These are phyloP conservation scores for Agaricales sp. DNA, from an alignment of 1,284 basidiomycete genomes.

Conservation along the genomic window DNA sequence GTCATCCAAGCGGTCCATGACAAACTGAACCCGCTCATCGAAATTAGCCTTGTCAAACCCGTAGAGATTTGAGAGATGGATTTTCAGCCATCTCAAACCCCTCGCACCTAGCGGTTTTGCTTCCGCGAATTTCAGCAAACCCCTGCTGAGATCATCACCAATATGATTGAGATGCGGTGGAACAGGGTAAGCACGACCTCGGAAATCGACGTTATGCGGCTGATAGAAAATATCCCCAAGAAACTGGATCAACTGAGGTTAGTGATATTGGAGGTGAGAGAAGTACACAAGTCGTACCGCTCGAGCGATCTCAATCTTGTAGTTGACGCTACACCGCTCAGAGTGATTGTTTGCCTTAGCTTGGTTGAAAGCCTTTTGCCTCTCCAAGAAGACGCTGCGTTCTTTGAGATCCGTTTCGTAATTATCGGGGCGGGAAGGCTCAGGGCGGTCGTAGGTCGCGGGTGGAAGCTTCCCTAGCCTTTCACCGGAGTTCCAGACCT, in stretches of 20 bases:
- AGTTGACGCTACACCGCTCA: conserved; percentile 89
- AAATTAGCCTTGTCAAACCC: conserved; percentile 77
- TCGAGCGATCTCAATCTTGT: conserved; percentile 94
- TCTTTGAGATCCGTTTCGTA: conserved; percentile 58
- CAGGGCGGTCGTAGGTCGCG: conserved; percentile 43
- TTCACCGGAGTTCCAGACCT: conserved; percentile 80
- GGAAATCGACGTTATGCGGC: conserved; percentile 97
- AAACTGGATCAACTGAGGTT: conserved; percentile 38
- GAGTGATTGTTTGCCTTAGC: conserved; percentile 77
- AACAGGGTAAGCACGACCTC: conserved; percentile 94
- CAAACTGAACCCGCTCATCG: conserved; percentile 79
- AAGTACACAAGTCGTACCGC: conserved; percentile 45
- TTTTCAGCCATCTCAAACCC: conserved; percentile 70
- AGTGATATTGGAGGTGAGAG: conserved; percentile 1
- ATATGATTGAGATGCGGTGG: conserved; percentile 96
- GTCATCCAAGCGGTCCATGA: conserved; percentile 64
- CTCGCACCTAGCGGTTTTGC: conserved; percentile 71
- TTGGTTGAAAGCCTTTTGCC: conserved; percentile 52
- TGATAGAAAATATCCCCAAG: conserved; percentile 84
- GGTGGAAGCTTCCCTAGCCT: conserved; percentile 74
- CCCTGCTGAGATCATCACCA: conserved; percentile 90
- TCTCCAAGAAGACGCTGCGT: conserved; percentile 49
- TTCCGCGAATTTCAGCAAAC: conserved; percentile 81
- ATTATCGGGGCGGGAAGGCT: conserved; percentile 58
- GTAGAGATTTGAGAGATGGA: conserved; percentile 32